Percentiles rank a stretch among this genome's conserved stretches.
phyloP scores from a whole-genome alignment of 2,329 filamentous ascomycete genomes.

The Cladophialophora bantiana region DNA sequence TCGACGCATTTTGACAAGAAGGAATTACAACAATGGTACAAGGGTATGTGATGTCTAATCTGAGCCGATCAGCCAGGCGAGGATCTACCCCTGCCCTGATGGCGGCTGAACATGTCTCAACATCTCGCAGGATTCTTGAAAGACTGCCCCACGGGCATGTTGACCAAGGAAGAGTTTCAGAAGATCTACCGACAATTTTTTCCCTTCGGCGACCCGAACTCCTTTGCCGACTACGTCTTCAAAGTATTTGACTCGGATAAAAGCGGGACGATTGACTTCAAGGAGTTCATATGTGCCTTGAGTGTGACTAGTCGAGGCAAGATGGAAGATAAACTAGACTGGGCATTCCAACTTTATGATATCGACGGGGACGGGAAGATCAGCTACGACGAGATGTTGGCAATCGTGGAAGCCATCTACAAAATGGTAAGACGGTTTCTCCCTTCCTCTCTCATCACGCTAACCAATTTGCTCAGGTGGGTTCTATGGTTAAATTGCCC shows the following conservation, averaged over 20 bases:
- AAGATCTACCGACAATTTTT: constrained; percentile 99
- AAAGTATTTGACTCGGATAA: constrained; percentile 99
- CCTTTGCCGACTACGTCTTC: constrained; percentile 98
- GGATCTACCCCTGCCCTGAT: background rate
- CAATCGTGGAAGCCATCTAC: constrained; percentile 98
- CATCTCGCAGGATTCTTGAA: constrained; percentile 70
- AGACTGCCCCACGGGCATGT: constrained; percentile 95
- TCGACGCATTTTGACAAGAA: constrained; percentile 99
- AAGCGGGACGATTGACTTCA: constrained; percentile 97
- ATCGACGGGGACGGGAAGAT: constrained; percentile 99
- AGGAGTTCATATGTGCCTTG: constrained; percentile 98
- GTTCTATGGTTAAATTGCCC: constrained; percentile 98
- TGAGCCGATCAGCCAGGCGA: background rate
- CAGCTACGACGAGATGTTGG: constrained; percentile 98
- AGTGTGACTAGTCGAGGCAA: constrained; percentile 96
- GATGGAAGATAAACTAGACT: constrained; percentile 99
- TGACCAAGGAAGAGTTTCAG: constrained; percentile 98
- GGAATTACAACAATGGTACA: constrained; percentile 99
- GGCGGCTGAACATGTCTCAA: constrained; percentile 25
- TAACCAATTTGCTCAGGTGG: constrained; percentile 69
- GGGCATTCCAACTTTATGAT: constrained; percentile 99
- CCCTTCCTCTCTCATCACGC: background rate
- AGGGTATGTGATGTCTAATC: constrained; percentile 68
- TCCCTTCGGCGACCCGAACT: constrained; percentile 95
- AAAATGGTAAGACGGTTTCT: constrained; percentile 77